Base-by-base conservation (phyloP, 1,284 basidiomycete species). In the Melampsora americana region DNA sequence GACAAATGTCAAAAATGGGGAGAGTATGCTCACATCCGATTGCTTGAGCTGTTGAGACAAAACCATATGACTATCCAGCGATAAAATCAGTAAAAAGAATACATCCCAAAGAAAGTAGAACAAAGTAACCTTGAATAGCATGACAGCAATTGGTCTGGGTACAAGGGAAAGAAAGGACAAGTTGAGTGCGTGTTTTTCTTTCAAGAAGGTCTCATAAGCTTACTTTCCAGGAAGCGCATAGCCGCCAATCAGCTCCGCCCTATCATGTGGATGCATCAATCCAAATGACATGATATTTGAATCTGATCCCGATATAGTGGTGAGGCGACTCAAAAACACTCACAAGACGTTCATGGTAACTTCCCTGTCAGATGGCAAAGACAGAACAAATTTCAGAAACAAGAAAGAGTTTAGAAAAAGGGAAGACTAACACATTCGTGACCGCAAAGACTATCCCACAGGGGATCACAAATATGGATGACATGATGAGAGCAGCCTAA, bases 371-470 rank as follows among this genome's bases (percentile, higher is more conserved):
- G 39, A n/a, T 42, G 20, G n/a, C 23, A 1, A 56, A 56, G 26
- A 39, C 28, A 5, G 11, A 68, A n/a, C n/a, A n/a, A n/a, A n/a
- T n/a, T n/a, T 12, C 42, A n/a, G 28, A 3, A 50, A 23, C 2
- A 4, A 7, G 23, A n/a, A 23, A 46, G 44, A 28, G 6, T 20
- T 16, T 11, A 62, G 23, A 39, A 53, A 26, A 42, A 35, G 7
- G 23, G 14, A 32, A 23, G 5, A 48, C 71, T 74, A 11, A 74
- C 71, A 61, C 64, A 48, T 74, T 74, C 12, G 71, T 74, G 18
- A 66, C 71, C 9, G 71, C 71, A 60, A 66, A 74, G 12, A 74
- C 71, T 35, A 74, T 74, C 5, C 71, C 71, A 66, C 64, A 74
- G 59, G 71, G 71, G 28, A 74, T 66, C n/a, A 74, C 64, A 32